Evolutionary conservation across 768 basidiomycete genomes (phyloP).

Genomic region (Stropharia rugosoannulata): DNA sequence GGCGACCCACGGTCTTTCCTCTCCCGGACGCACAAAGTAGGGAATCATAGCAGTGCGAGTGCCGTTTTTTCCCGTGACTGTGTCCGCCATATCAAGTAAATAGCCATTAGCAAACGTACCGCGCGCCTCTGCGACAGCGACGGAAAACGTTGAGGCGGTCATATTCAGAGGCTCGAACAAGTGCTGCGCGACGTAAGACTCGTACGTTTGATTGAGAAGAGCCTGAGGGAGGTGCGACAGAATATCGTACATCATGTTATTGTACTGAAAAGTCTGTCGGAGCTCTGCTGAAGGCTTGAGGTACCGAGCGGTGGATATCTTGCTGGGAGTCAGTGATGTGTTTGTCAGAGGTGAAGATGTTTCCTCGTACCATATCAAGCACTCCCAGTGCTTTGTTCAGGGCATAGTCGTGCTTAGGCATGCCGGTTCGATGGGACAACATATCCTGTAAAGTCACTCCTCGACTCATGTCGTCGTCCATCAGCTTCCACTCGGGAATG

Average conservation of each 20-base stretch:
- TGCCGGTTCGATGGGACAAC: slow-evolving; percentile 41
- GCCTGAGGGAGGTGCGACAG: slow-evolving; percentile 37
- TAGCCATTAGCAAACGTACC: slow-evolving; percentile 37
- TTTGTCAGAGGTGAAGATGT: background rate
- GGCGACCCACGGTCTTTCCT: slow-evolving; percentile 39
- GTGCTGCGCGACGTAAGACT: slow-evolving; percentile 37
- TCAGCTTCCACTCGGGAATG: slow-evolving; percentile 39
- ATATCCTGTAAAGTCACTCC: slow-evolving; percentile 39
- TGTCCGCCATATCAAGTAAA: slow-evolving; percentile 32
- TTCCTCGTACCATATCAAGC: slow-evolving; percentile 31
- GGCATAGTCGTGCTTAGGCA: slow-evolving; percentile 42
- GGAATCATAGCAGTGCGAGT: slow-evolving; percentile 34
- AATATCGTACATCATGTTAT: slow-evolving; percentile 44
- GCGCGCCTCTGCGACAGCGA: slow-evolving; percentile 32
- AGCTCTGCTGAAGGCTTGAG: slow-evolving; percentile 39
- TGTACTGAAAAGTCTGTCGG: slow-evolving; percentile 43
- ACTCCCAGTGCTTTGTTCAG: slow-evolving; percentile 26
- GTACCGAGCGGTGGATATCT: slow-evolving; percentile 37
- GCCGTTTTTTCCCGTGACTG: slow-evolving; percentile 27
- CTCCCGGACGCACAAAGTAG: slow-evolving; percentile 37
- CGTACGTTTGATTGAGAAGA: slow-evolving; percentile 38
- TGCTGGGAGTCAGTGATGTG: background rate
- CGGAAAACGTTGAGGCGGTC: slow-evolving; percentile 38
- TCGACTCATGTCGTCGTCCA: slow-evolving; percentile 33
- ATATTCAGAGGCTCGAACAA: slow-evolving; percentile 39